Evolutionary conservation across 1,139 yeast genomes (phyloP).

Genomic region (Sugiyamaella novakii): DNA sequence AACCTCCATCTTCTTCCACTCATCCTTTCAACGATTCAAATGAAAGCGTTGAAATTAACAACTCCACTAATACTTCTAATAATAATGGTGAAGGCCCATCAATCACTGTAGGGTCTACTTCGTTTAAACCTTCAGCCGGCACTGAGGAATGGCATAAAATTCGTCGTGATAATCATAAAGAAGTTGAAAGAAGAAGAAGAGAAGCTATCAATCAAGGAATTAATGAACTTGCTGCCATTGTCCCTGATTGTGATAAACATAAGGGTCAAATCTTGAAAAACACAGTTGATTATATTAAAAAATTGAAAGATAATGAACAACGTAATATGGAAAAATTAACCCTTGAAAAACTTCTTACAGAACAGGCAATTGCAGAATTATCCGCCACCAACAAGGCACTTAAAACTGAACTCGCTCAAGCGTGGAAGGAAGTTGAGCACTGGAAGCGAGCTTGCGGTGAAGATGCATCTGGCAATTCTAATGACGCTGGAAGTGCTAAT

Average conservation of each 20-base stretch:
- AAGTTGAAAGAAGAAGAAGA: slow-evolving; percentile 94
- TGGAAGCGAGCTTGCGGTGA: slow-evolving; percentile 56
- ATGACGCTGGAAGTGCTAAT: neutral
- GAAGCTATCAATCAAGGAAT: slow-evolving; percentile 91
- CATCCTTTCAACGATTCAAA: neutral
- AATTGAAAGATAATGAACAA: slow-evolving; percentile 85
- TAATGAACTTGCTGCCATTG: slow-evolving; percentile 73
- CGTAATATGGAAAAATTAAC: slow-evolving; percentile 93
- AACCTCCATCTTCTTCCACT: slow-evolving; percentile 6
- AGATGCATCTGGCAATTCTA: neutral
- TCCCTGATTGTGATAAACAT: slow-evolving; percentile 88
- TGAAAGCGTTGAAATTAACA: neutral
- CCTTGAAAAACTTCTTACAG: slow-evolving; percentile 84
- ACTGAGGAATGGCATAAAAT: slow-evolving; percentile 86
- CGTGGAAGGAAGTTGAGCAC: slow-evolving; percentile 88
- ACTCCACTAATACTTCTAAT: neutral
- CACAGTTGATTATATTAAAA: slow-evolving; percentile 85
- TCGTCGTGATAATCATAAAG: slow-evolving; percentile 91
- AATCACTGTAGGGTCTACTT: slow-evolving; percentile 2
- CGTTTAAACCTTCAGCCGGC: slow-evolving; percentile 50
- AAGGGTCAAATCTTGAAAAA: slow-evolving; percentile 86
- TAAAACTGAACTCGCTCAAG: slow-evolving; percentile 78
- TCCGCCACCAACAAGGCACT: slow-evolving; percentile 76
- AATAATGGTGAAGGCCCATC: neutral
- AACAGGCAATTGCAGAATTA: slow-evolving; percentile 84